Evolutionary conservation across 2,329 filamentous ascomycete genomes (phyloP), one percentile per base, ranked within the genome.

Genomic region (Colletotrichum sp.): DNA sequence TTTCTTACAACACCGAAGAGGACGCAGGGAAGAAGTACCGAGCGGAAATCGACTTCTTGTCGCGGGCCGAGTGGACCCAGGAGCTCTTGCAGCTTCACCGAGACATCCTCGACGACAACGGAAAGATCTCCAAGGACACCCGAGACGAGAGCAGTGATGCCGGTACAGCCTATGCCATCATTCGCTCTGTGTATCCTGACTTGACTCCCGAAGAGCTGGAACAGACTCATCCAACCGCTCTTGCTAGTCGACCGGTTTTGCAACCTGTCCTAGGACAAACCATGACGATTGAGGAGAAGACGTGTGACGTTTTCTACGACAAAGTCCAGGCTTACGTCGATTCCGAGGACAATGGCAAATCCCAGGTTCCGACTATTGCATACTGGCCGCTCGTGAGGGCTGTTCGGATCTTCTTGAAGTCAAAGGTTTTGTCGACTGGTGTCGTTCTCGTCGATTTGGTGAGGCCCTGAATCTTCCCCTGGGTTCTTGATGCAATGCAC

Each of bases 41-140:
- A 3, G 91, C 90, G 1, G 88, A 91, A 64, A 86, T 93, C 15
- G 88, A 92, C 67, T 93, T 93, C 79, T 89, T 93, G 63, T 82
- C 84, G 13, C 77, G 68, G 0, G 83, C 85, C 0, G 89, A 91
- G 5, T 93, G 91, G 91, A 79, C 84, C 22, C 84, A 83, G 10
- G 91, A 93, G 75, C 83, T 93, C 0, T 78, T 82, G 1, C 80
- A 86, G 2, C 82, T 93, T 1, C 85, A 89, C 72, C 79, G 83
- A 12, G 91, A 93, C 68, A 81, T 92, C 3, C 71, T 86, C 0
- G 85, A 85, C 32, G 80, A 82, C 2, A 82, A 83, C 15, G 88
- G 86, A 3, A 82, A 83, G 4, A 65, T 88, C 1, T 81, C 81
- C 0, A 79, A 79, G 24, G 87, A 88, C 0, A 81, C 80, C 2